Conservation (phyloP, 352 stramenopile genomes). For the Pythium brassicae region DNA sequence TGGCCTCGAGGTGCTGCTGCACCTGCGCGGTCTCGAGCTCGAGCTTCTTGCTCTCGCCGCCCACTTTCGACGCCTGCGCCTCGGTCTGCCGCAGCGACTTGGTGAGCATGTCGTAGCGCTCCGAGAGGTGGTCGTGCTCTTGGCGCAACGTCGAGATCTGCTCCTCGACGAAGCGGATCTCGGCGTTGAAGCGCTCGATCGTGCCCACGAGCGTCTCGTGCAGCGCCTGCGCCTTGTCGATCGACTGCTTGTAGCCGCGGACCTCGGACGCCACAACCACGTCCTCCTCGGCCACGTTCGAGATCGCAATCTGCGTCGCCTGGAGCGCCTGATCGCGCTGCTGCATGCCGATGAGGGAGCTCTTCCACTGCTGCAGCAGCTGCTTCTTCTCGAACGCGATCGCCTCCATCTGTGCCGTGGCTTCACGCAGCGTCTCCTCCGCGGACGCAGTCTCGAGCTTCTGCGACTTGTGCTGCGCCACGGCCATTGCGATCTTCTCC, state of each 20-base stretch:
- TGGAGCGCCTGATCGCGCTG: conserved; percentile 90
- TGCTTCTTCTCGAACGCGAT: conserved; percentile 95
- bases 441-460: conserved; percentile 82
- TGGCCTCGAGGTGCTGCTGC: conserved; percentile 72
- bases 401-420: conserved; percentile 86
- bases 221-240: conserved; percentile 70
- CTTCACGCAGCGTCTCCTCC: conserved; percentile 85
- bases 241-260: conserved; percentile 82
- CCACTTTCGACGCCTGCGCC: conserved; percentile 64
- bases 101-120: conserved; percentile 84
- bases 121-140: conserved; percentile 72
- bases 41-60: conserved; percentile 59
- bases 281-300: conserved; percentile 75
- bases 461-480: conserved; percentile 82
- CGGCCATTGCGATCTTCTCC: conserved; percentile 79
- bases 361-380: conserved; percentile 94
- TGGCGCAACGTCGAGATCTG: conserved; percentile 45
- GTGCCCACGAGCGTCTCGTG: conserved; percentile 85
- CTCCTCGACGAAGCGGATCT: conserved; percentile 73
- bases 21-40: conserved; percentile 66
- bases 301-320: conserved; percentile 84
- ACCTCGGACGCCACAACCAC: conserved; percentile 83
- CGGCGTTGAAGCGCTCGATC: conserved; percentile 82
- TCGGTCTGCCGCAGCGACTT: conserved; percentile 88
- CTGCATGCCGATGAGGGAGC: conserved; percentile 87